Evolutionary conservation across 1,284 basidiomycete species (phyloP), one percentile per base, ranked within the genome.

Genomic region (Cryptococcus sp.): DNA sequence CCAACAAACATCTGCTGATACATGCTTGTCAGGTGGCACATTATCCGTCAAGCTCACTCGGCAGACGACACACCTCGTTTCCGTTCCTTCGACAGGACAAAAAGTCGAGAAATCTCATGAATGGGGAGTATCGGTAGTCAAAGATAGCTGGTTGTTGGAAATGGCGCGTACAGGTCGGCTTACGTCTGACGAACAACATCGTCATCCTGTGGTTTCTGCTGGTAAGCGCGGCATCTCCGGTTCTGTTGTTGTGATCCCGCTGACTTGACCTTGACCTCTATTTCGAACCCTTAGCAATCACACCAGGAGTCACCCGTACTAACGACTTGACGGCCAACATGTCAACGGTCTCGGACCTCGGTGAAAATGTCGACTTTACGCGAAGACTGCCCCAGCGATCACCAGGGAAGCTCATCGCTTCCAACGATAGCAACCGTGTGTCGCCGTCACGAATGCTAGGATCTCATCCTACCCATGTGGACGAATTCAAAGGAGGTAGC

Each of bases 51-150:
- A 67, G 54, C 58, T 76, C 26, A 68, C 66, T 55, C 57, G 66
- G 26, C 58, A 63, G 15, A 71, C 68, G 0, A 74, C 75, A 1
- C 75, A 78, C 49, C 56, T 78, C 5, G 58, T 77, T 29, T 66
- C 69, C 25, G 62, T 61, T 1, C 49, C 57, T 17, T 62, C 61
- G 0, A 46, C 59, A 2, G 69, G 72, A 3, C 51, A 57, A 16
- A 77, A 78, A 62, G 72, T 69, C 25, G 55, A 64, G 1, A 70
- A 69, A 53, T 71, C 73, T 0, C 50, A 52, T 5, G 69, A 72
- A 52, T 76, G 75, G 75, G 70, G 72, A 1, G 58, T 75, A 3
- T 59, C 58, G 10, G 65, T 73, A 3, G 64, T 77, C 40, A 58
- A 61, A 8, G 62, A 73, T 6, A 62, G 60, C 16, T 78, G 75